These are phyloP conservation scores for Camellia sinensis DNA, from an alignment of 148 eudicot species.

Conservation along the genomic window DNA sequence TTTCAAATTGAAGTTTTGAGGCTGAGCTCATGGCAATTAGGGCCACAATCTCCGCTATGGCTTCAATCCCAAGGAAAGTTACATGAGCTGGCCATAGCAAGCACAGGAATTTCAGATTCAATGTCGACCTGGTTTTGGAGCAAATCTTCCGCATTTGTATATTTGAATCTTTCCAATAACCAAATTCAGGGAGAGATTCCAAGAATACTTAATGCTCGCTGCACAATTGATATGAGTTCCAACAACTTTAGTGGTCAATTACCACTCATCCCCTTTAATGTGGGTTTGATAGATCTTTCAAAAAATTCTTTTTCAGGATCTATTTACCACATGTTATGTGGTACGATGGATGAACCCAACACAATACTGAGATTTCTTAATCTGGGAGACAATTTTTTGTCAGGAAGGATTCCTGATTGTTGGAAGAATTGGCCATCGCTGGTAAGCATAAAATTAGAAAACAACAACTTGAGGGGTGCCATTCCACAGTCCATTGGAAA, in stretches of 20 bases:
- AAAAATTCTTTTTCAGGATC: conserved; percentile 11
- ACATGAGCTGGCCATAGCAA: not conserved
- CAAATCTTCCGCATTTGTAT: not conserved
- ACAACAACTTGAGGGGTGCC: not conserved
- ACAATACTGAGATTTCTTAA: not conserved
- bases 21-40: conserved; percentile 20
- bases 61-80: conserved; percentile 1
- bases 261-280: not conserved
- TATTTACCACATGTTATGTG: conserved; percentile 8
- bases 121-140: conserved; percentile 11
- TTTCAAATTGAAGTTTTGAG: not conserved
- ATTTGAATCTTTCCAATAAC: conserved; percentile 10
- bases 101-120: conserved; percentile 12
- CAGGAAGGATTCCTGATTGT: not conserved
- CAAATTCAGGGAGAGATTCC: conserved; percentile 12
- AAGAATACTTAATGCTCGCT: not conserved
- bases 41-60: conserved; percentile 9
- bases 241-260: not conserved
- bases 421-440: not conserved
- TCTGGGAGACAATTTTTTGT: conserved; percentile 3
- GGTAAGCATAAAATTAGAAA: not conserved
- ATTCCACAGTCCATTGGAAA: not conserved
- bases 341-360: not conserved
- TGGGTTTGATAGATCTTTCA: conserved; percentile 1
- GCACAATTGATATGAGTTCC: not conserved